Percentiles rank a stretch among this genome's conserved stretches.
Conservation (phyloP, 768 basidiomycete species). For the Pulveroboletus sp. region DNA sequence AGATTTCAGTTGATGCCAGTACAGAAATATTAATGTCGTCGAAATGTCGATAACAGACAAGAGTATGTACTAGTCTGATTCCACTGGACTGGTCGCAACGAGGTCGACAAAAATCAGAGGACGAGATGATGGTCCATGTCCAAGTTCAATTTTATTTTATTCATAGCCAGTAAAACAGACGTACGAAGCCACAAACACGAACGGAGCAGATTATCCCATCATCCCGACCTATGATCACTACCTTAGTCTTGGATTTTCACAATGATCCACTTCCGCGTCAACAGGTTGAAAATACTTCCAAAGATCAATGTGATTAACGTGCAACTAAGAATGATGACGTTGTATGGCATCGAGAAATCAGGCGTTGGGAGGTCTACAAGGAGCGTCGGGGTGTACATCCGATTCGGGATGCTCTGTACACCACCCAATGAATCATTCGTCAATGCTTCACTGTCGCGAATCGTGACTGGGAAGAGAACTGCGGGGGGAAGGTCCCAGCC, state of each 20-base stretch:
- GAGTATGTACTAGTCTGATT: too few species aligned
- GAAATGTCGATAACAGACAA: too few species aligned
- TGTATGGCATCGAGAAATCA: slow-evolving; percentile 99
- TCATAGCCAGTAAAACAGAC: not conserved
- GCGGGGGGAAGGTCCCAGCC: slow-evolving; percentile 93
- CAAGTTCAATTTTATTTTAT: not conserved
- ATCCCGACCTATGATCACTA: not conserved
- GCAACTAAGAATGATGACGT: slow-evolving; percentile 95
- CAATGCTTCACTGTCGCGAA: not conserved
- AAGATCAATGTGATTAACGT: slow-evolving; percentile 90
- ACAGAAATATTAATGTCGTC: too few species aligned
- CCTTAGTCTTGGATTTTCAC: slow-evolving; percentile 24
- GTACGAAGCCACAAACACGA: not conserved
- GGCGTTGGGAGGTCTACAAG: slow-evolving; percentile 95
- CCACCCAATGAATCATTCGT: slow-evolving; percentile 2
- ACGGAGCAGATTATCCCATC: not conserved
- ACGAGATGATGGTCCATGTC: not conserved
- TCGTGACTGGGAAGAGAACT: slow-evolving; percentile 48
- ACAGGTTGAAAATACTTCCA: slow-evolving; percentile 83
- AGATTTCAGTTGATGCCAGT: too few species aligned
- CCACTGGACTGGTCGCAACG: too few species aligned
- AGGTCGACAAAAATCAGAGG: not conserved
- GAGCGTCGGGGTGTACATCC: slow-evolving; percentile 76
- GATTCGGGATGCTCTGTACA: slow-evolving; percentile 11
- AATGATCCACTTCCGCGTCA: slow-evolving; percentile 79